Base-by-base conservation (phyloP, 441 rosid genomes). In the Adansonia madagascariensis region DNA sequence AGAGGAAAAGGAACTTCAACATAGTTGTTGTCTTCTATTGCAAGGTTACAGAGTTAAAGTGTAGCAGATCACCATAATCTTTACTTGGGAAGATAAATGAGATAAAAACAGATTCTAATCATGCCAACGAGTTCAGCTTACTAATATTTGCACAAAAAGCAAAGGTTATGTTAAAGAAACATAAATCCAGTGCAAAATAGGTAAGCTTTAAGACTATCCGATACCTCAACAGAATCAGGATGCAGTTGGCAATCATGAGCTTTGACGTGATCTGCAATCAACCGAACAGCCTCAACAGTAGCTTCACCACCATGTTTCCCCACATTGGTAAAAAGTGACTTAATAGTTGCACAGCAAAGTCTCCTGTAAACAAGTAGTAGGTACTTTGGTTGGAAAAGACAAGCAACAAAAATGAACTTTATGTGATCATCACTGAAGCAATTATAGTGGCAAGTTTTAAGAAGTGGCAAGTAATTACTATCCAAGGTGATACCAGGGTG, bases 241-340 rank as follows among this genome's bases (percentile, higher is more conserved):
- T 92, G 98, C 91, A 94, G 84, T 67, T 91, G 98, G 75, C 98
- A 96, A 84, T 90, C 80, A 78, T 84, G 84, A 71, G 84, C 84
- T 86, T 94, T 96, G 70, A 94, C 97, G 74, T 83, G 90, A 78
- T 85, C 83, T 77, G 99, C 98, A 81, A 96, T 92, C 82, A 92
- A 81, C 61, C 86, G 90, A 64, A 92, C 91, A 80, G 91, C 96
- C 64, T 90, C 93, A 55, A 86, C 86, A 41, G 98, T 91, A 63
- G 89, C 93, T 86, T 87, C 94, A 86, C 97, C 94, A 3, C 94
- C 92, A 74, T 94, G 94, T 79, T 91, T 96, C 69, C 90, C 96
- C 86, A 91, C 98, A 75, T 89, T 88, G 73, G 85, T 61, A 85
- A 94, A 94, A 75, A 96, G 91, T 20, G 95, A 92, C 86, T 86